Evolutionary conservation across 2,329 filamentous ascomycete species (phyloP).

Genomic region (Aspergillus tamarii): DNA sequence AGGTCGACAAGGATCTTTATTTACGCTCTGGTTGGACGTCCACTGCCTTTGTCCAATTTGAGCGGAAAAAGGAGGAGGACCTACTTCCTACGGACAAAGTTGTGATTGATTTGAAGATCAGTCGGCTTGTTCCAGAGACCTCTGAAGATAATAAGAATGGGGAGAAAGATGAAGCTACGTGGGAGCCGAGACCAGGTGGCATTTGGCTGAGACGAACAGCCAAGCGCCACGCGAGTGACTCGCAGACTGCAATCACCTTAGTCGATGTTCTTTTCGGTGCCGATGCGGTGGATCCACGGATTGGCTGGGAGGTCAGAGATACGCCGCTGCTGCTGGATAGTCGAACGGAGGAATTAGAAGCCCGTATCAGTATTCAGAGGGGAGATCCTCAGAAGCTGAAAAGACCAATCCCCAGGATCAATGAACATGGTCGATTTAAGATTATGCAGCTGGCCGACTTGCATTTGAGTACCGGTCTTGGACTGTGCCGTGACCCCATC

Average conservation of each 20-base stretch:
- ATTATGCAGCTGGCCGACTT: constrained; percentile 96
- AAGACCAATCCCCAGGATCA: constrained; percentile 75
- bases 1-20: constrained; percentile 87
- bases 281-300: constrained; percentile 86
- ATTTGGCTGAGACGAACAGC: constrained; percentile 80
- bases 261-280: constrained; percentile 87
- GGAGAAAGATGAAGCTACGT: constrained; percentile 50
- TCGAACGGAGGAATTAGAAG: constrained; percentile 62
- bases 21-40: constrained; percentile 73
- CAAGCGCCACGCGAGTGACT: constrained; percentile 74
- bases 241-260: constrained; percentile 73
- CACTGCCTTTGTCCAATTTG: constrained; percentile 79
- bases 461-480: constrained; percentile 88
- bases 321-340: constrained; percentile 73
- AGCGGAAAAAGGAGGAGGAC: constrained; percentile 84
- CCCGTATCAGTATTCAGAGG: constrained; percentile 76
- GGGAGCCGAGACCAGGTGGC: constrained; percentile 77
- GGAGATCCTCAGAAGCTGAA: constrained; percentile 67
- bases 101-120: constrained; percentile 76
- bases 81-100: constrained; percentile 74
- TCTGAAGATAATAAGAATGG: constrained; percentile 59
- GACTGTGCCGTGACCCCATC: constrained; percentile 81
- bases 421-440: constrained; percentile 91
- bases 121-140: constrained; percentile 68
- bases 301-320: constrained; percentile 79